phyloP scores from a whole-genome alignment of 2,329 filamentous ascomycete species.

The Trichoderma cornu-damae region DNA sequence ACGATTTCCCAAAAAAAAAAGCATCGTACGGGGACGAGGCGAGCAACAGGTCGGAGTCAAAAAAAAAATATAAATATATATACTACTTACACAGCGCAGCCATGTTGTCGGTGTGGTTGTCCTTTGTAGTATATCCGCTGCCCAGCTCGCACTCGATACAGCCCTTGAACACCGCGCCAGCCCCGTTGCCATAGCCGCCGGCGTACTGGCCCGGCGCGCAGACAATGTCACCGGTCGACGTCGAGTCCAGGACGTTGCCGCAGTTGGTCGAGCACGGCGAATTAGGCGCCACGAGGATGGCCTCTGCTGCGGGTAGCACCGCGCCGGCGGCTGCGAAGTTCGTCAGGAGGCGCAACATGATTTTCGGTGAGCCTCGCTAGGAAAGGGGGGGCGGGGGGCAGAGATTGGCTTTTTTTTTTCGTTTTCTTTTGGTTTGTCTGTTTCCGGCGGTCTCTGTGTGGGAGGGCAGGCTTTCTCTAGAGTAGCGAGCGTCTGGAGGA shows the following conservation, averaged over 20 bases:
- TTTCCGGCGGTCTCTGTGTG: background rate
- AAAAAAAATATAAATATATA: too few relatives aligned
- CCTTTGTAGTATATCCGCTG: conserved; percentile 43
- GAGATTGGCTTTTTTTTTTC: background rate
- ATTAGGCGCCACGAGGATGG: conserved; percentile 41
- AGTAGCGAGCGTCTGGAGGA: conserved; percentile 9
- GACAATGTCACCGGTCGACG: conserved; percentile 43
- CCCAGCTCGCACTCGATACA: conserved; percentile 49
- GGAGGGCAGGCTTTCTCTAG: background rate
- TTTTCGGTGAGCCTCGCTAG: background rate
- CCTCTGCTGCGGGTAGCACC: conserved; percentile 23
- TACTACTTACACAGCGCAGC: conserved; percentile 52
- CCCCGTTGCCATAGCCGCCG: conserved; percentile 35
- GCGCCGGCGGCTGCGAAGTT: conserved; percentile 22
- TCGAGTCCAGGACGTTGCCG: conserved; percentile 49
- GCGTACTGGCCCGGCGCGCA: conserved; percentile 34
- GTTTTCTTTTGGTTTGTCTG: too few relatives aligned
- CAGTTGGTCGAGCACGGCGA: conserved; percentile 49
- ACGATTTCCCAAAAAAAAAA: background rate
- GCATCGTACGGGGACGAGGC: background rate
- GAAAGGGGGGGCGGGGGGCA: background rate
- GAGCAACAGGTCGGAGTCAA: background rate
- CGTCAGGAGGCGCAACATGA: conserved; percentile 22
- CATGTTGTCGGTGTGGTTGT: conserved; percentile 48
- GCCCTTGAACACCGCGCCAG: conserved; percentile 46